Conservation (phyloP, 2,329 filamentous ascomycete species). For the Fusarium continuum region DNA sequence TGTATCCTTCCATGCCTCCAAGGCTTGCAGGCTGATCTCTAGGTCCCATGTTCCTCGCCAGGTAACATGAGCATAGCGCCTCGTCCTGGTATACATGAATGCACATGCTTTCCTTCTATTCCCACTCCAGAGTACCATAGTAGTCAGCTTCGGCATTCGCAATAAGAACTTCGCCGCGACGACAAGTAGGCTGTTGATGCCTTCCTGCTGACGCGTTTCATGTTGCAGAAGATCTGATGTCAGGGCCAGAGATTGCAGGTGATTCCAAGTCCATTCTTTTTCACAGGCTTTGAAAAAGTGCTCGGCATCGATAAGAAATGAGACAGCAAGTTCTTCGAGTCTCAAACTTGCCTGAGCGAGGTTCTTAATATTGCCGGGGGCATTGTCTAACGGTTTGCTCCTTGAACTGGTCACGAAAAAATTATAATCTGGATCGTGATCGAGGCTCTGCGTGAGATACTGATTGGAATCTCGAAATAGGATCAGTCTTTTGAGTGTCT, state of each 20-base stretch:
- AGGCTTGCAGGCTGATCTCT: background rate
- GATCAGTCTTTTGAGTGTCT: background rate
- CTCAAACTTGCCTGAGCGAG: background rate
- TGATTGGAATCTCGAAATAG: background rate
- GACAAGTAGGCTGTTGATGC: background rate
- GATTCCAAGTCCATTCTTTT: background rate
- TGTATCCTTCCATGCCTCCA: background rate
- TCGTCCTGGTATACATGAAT: background rate
- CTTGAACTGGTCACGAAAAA: no score
- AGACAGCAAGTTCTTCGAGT: background rate
- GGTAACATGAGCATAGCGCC: background rate
- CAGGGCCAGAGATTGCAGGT: background rate
- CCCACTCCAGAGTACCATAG: conserved; percentile 4
- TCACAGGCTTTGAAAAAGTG: background rate
- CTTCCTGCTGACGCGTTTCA: rapidly evolving
- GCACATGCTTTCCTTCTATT: background rate
- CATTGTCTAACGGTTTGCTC: no score
- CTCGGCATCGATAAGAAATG: background rate
- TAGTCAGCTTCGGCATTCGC: background rate
- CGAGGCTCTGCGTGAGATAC: background rate
- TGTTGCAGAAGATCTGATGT: background rate
- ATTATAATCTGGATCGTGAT: background rate
- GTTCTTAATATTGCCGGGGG: background rate
- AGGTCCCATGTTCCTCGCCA: conserved; percentile 8
- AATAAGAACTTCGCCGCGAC: background rate